A percentile compares a stretch with the other conserved stretches of the same genome.
These are phyloP conservation scores for Tuber brumale DNA, from an alignment of 495 filamentous ascomycete genomes.

Conservation along the genomic window DNA sequence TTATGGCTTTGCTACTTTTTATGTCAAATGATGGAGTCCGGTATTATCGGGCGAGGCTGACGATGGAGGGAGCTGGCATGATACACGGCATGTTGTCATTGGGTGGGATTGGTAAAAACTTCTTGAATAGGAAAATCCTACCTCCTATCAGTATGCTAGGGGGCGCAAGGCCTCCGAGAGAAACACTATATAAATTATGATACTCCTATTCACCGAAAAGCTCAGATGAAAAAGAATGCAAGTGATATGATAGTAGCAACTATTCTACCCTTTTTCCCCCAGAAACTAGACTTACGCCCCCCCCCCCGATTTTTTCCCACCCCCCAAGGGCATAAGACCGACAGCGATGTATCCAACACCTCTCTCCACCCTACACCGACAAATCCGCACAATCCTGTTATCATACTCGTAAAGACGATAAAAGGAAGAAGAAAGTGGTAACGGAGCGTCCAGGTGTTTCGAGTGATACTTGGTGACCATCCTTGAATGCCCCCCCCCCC, in stretches of 20 bases:
- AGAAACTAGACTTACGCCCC: background rate
- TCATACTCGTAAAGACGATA: background rate
- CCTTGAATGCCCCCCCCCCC: no score
- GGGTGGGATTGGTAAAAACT: background rate
- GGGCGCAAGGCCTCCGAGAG: background rate
- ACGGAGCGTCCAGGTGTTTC: no score
- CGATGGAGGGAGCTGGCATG: background rate
- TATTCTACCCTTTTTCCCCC: no score
- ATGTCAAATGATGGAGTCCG: background rate
- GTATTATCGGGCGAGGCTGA: background rate
- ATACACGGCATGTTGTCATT: background rate
- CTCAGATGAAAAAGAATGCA: background rate
- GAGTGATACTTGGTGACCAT: no score
- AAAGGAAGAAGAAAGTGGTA: background rate
- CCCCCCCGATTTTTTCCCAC: no score
- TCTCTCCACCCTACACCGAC: background rate
- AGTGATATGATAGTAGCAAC: background rate
- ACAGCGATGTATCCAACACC: background rate
- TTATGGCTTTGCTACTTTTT: background rate
- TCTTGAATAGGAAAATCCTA: background rate
- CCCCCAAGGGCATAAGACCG: background rate
- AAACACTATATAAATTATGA: background rate
- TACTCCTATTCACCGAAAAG: background rate
- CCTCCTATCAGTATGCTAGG: background rate
- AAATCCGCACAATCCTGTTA: background rate